A percentile compares a stretch with the other conserved stretches of the same genome.
Conservation (phyloP, 257 asterid genomes). For the Vinca minor region DNA sequence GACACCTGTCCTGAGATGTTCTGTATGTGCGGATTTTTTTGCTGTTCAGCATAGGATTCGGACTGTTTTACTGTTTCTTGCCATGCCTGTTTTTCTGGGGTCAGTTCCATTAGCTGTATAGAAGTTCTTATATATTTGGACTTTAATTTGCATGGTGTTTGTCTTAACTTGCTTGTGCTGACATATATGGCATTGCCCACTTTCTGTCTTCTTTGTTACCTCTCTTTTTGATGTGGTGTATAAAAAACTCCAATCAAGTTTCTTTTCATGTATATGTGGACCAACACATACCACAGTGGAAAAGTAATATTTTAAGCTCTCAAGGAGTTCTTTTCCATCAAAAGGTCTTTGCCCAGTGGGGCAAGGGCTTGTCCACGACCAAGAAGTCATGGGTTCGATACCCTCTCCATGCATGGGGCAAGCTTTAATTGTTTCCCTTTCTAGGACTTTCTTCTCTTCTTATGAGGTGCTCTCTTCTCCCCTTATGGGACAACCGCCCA, state of each 20-base stretch:
- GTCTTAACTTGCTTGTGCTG: slow-evolving; percentile 5
- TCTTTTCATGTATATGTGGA: slow-evolving; percentile 5
- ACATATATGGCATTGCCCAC: slow-evolving; percentile 7
- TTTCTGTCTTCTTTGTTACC: slow-evolving; percentile 7
- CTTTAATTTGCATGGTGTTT: not conserved
- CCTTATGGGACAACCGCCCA: too few relatives aligned
- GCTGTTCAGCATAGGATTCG: too few relatives aligned
- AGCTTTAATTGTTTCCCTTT: too few relatives aligned
- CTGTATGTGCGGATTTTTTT: too few relatives aligned
- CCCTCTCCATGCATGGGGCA: too few relatives aligned
- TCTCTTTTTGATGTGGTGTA: not conserved
- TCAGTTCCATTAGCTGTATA: not conserved
- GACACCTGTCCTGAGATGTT: too few relatives aligned
- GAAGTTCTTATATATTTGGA: not conserved
- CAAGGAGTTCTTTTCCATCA: not conserved
- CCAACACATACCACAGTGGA: slow-evolving; percentile 9
- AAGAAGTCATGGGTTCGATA: too few relatives aligned
- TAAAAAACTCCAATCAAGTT: slow-evolving; percentile 15
- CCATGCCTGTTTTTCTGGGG: not conserved
- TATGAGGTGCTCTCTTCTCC: too few relatives aligned
- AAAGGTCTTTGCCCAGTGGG: too few relatives aligned
- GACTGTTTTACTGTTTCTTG: not conserved
- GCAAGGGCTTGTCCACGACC: too few relatives aligned
- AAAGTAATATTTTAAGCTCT: slow-evolving; percentile 3
- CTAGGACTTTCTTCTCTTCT: too few relatives aligned